Evolutionary conservation across 1,139 yeast genomes (phyloP).

Genomic region (Hyphopichia wangnamkhiaoensis): DNA sequence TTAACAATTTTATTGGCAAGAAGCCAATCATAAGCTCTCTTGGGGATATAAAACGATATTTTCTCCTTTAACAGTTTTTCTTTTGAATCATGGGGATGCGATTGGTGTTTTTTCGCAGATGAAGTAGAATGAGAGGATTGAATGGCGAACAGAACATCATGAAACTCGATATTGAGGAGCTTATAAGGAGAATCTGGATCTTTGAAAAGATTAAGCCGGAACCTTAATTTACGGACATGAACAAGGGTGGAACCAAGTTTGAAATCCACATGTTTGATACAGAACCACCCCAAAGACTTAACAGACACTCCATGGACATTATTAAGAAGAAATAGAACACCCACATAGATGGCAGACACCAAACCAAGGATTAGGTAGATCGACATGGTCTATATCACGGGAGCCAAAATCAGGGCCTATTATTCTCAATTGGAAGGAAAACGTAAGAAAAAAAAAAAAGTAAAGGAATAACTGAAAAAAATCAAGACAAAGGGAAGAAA

Average conservation of each 20-base stretch:
- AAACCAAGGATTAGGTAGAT: constrained; percentile 7
- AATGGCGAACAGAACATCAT: constrained; percentile 17
- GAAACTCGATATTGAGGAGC: constrained; percentile 30
- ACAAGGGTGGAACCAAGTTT: constrained; percentile 17
- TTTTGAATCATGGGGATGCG: background rate
- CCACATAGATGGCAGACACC: constrained; percentile 17
- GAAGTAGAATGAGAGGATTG: background rate
- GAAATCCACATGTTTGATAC: constrained; percentile 31
- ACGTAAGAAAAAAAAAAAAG: too few species aligned
- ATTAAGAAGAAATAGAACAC: constrained; percentile 25
- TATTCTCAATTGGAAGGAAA: background rate
- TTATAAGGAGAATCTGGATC: constrained; percentile 31
- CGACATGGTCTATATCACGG: constrained; percentile 2
- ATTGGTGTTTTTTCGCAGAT: background rate
- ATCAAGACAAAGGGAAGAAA: too few species aligned
- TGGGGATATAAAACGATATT: constrained; percentile 8
- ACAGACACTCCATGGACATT: constrained; percentile 35
- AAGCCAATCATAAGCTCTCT: constrained; percentile 14
- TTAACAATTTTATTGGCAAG: constrained; percentile 23
- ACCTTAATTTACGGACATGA: constrained; percentile 21
- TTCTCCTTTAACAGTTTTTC: background rate
- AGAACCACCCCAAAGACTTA: constrained; percentile 40
- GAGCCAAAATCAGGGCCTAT: too few species aligned
- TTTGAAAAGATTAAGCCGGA: constrained; percentile 29
- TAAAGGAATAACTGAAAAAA: too few species aligned